Conservation (phyloP, 2,329 filamentous ascomycete genomes). For the Diaporthe velutina region DNA sequence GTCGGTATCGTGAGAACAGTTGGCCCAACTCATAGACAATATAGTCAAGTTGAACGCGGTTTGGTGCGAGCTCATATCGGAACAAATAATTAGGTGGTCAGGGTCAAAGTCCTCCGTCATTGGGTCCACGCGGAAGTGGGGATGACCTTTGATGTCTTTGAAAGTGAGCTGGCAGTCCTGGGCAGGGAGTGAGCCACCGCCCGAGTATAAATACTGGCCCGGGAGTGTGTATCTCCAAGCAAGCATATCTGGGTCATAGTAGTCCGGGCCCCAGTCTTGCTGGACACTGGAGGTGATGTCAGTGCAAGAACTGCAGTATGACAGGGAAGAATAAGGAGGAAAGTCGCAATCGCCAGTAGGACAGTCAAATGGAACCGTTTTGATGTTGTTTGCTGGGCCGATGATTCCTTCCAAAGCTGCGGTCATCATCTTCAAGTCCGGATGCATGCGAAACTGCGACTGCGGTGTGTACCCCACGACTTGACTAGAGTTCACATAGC, state of each 20-base stretch:
- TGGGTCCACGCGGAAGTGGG: too few species aligned
- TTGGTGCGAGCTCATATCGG: too few species aligned
- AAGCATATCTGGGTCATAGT: too few species aligned
- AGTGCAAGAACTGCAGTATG: not conserved
- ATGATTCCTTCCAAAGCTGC: not conserved
- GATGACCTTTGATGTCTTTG: too few species aligned
- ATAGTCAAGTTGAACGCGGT: not conserved
- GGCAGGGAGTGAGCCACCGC: not conserved
- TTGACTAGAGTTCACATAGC: not conserved
- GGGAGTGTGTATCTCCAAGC: not conserved
- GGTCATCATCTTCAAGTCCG: not conserved
- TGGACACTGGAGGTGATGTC: not conserved
- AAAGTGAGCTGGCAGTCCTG: not conserved
- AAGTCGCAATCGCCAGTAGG: not conserved
- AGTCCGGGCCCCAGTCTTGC: not conserved
- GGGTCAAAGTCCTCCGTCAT: rapidly evolving
- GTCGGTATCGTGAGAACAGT: not conserved
- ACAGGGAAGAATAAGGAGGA: not conserved
- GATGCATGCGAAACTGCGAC: too few species aligned
- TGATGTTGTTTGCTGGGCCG: not conserved
- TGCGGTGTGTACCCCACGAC: too few species aligned
- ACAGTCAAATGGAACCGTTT: not conserved
- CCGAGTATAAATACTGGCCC: too few species aligned
- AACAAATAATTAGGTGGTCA: not conserved
- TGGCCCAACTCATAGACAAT: not conserved